Evolutionary conservation across 106 monocot genomes (phyloP).

Genomic region (Dioscorea alata): DNA sequence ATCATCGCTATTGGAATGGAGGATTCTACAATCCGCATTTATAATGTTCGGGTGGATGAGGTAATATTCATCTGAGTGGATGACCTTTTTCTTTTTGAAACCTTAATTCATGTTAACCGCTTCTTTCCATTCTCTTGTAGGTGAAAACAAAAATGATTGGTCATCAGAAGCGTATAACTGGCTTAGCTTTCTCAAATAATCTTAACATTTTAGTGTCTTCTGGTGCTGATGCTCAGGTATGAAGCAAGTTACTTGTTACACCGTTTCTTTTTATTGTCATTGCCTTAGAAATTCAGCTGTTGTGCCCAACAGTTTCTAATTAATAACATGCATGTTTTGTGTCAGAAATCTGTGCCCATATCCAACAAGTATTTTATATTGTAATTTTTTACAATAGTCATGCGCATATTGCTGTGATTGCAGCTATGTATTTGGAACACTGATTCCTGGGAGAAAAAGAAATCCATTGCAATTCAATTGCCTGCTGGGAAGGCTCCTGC

Average conservation of each 20-base stretch:
- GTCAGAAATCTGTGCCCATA: too few relatives aligned
- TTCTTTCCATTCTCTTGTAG: constrained; percentile 12
- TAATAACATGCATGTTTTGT: too few relatives aligned
- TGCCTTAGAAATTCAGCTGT: not conserved
- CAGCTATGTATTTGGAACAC: constrained; percentile 61
- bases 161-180: constrained; percentile 62
- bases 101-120: not conserved
- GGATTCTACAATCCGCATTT: constrained; percentile 66
- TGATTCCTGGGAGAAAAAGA: constrained; percentile 53
- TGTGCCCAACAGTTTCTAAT: too few relatives aligned
- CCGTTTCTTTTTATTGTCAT: not conserved
- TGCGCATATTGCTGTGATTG: not conserved
- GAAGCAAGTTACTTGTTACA: not conserved
- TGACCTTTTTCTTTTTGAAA: not conserved
- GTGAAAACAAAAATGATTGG: constrained; percentile 48
- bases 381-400: too few relatives aligned
- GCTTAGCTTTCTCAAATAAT: constrained; percentile 45
- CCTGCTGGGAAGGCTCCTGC: constrained; percentile 36
- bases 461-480: constrained; percentile 34
- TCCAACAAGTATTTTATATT: too few relatives aligned
- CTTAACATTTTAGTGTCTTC: constrained; percentile 49
- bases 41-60: constrained; percentile 71
- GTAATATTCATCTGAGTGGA: constrained; percentile 9
- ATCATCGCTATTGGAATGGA: constrained; percentile 77
- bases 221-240: constrained; percentile 53